These are phyloP conservation scores for Penicillium macrosclerotiorum DNA, from an alignment of 495 filamentous ascomycete species.

Conservation along the genomic window DNA sequence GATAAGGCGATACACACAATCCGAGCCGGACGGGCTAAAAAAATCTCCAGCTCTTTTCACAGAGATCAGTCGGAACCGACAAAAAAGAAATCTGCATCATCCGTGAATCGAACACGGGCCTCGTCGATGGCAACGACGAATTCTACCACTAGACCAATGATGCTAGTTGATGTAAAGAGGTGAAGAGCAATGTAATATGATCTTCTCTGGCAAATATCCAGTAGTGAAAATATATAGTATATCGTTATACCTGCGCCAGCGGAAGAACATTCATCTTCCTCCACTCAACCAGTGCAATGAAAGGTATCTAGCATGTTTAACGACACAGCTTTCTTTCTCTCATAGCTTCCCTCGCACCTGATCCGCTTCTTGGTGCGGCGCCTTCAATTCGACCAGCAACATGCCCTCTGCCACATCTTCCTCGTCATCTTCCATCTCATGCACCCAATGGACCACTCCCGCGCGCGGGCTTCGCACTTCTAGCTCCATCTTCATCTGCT, in stretches of 20 bases:
- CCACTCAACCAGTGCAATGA: too few species aligned
- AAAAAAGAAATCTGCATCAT: conserved; percentile 41
- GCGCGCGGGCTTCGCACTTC: conserved; percentile 52
- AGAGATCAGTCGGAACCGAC: too few species aligned
- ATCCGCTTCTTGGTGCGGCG: conserved; percentile 3
- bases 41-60: background rate
- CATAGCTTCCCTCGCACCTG: conserved; percentile 28
- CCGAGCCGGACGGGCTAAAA: background rate
- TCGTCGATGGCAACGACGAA: conserved; percentile 60
- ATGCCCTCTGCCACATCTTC: conserved; percentile 61
- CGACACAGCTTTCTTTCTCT: conserved; percentile 12
- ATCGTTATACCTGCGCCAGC: too few species aligned
- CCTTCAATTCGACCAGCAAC: conserved; percentile 50
- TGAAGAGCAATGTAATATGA: too few species aligned
- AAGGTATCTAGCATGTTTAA: too few species aligned
- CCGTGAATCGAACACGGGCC: conserved; percentile 59
- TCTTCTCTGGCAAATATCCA: too few species aligned
- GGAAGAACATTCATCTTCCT: too few species aligned
- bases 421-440: conserved; percentile 54
- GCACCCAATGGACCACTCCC: conserved; percentile 53
- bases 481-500: conserved; percentile 70
- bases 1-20: conserved; percentile 5
- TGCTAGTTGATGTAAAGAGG: conserved; percentile 34
- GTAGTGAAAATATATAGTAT: too few species aligned
- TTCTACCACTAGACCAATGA: conserved; percentile 61